Conservation (phyloP, 2,329 filamentous ascomycete genomes). For the Colletotrichum sidae region DNA sequence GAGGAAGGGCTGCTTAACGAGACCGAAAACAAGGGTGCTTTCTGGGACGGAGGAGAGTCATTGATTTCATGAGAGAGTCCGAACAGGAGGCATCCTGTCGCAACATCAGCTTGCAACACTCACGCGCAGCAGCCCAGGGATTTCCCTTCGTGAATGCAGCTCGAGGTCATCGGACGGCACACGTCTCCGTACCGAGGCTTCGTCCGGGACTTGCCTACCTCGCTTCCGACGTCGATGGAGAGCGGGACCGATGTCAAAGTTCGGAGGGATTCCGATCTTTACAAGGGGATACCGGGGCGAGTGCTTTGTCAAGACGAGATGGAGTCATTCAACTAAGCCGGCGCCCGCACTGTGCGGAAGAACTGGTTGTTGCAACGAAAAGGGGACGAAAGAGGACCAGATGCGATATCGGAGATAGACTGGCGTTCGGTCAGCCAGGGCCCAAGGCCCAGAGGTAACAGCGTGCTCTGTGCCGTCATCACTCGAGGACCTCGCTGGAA, state of each 20-base stretch:
- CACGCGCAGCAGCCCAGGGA: conserved; percentile 5
- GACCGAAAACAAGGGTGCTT: neutral
- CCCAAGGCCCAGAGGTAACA: neutral
- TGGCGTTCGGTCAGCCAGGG: conserved; percentile 18
- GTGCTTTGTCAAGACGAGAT: neutral
- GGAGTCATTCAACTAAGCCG: conserved; percentile 8
- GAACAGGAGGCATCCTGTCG: neutral
- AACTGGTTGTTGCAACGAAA: neutral
- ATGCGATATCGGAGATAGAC: conserved; percentile 40
- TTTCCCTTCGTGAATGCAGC: neutral
- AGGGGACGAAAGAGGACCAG: conserved; percentile 21
- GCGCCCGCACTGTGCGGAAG: conserved; percentile 10
- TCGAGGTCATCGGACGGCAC: conserved; percentile 9
- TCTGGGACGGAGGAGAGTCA: too few relatives aligned
- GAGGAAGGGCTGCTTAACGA: neutral
- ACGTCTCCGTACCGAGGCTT: conserved; percentile 16
- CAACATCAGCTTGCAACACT: conserved; percentile 5
- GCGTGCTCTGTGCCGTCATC: conserved; percentile 20
- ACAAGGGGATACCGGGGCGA: neutral
- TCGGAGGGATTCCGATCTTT: conserved; percentile 27
- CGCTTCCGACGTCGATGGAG: conserved; percentile 17
- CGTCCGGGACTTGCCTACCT: conserved; percentile 25
- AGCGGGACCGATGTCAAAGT: conserved; percentile 2
- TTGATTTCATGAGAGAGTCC: too few relatives aligned
- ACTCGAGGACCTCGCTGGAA: neutral